A percentile compares a stretch with the other conserved stretches of the same genome.
These are phyloP conservation scores for Ceratocystis papillata DNA, from an alignment of 2,329 filamentous ascomycete species.

Conservation along the genomic window DNA sequence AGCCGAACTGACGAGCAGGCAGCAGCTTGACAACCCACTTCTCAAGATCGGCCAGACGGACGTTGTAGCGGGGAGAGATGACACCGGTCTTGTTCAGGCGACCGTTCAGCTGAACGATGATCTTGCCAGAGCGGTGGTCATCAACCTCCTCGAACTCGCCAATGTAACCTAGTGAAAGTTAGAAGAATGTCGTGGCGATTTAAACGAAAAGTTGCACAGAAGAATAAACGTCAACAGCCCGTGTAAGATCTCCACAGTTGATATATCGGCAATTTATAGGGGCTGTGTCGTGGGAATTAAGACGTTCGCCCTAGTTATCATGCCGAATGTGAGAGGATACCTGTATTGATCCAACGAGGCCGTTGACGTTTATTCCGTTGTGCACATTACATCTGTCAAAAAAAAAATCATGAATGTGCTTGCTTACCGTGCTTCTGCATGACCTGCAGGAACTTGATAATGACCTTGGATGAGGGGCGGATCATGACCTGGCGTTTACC, in stretches of 20 bases:
- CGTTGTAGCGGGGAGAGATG: constrained; percentile 99
- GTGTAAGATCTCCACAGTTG: constrained; percentile 86
- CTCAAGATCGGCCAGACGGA: constrained; percentile 94
- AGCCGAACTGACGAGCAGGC: constrained; percentile 98
- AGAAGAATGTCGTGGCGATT: constrained; percentile 75
- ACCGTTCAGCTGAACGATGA: constrained; percentile 98
- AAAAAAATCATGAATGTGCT: constrained; percentile 1
- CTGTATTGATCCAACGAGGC: constrained; percentile 8
- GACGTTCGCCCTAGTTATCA: constrained; percentile 99
- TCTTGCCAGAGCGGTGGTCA: constrained; percentile 99
- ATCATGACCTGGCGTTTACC: constrained; percentile 99
- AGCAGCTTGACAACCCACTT: constrained; percentile 99
- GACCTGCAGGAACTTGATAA: constrained; percentile 96
- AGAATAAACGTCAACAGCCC: constrained; percentile 56
- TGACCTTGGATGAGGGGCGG: constrained; percentile 98
- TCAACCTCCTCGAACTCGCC: constrained; percentile 99
- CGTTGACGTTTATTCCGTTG: constrained; percentile 5
- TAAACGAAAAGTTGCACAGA: constrained; percentile 84
- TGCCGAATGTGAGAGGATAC: constrained; percentile 54
- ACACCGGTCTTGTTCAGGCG: constrained; percentile 77
- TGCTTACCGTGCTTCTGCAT: constrained; percentile 99
- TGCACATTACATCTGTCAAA: neutral
- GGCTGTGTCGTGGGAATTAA: constrained; percentile 73
- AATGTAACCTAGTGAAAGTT: constrained; percentile 70
- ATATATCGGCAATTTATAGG: constrained; percentile 99